Base-by-base conservation (phyloP, 257 asterid species). In the Verbascum thapsus region DNA sequence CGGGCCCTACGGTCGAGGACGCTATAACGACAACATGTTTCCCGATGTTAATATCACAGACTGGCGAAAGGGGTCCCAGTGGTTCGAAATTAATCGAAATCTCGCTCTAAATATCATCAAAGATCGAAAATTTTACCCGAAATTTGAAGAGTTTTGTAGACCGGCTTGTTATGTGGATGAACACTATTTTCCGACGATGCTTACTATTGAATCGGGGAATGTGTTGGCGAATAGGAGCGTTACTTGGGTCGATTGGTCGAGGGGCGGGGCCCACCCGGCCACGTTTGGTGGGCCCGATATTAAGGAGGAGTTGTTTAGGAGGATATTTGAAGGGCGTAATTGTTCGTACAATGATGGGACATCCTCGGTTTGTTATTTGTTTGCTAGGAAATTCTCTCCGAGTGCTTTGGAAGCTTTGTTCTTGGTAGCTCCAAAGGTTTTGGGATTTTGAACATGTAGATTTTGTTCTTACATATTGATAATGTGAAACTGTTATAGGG, bases 21-120 rank as follows among this genome's bases (percentile, higher is more conserved):
- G 95, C 47, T 87, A 87, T 80, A 40, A 53, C 16, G 22, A 40
- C 26, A 38, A 71, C 83, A 84, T 87, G 91, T 35, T 68, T 9
- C 92, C 95, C 0, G 90, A 81, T 63, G 82, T 87, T 16, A 71
- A 70, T 74, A 64, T 80, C 42, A 18, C 75, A 2, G 72, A 85
- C 13, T 85, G 94, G 90, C 85, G 90, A 4, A 85, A 85, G 68
- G 94, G 94, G n/a, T n/a, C n/a, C n/a, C n/a, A n/a, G n/a, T n/a
- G n/a, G n/a, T n/a, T n/a, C n/a, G n/a, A n/a, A n/a, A 10, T 82
- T 67, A 76, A 69, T 69, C 22, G 90, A 18, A 68, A 76, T 44
- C 84, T 83, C 13, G 94, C 94, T 20, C 58, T 74, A 42, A 60
- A 63, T 60, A 60, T 83, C 3, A 63, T 85, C 37, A 66, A 67